Percentiles rank a stretch among this genome's conserved stretches.
phyloP scores from a whole-genome alignment of 1,284 basidiomycete species.

The Leccinum subrobustum region DNA sequence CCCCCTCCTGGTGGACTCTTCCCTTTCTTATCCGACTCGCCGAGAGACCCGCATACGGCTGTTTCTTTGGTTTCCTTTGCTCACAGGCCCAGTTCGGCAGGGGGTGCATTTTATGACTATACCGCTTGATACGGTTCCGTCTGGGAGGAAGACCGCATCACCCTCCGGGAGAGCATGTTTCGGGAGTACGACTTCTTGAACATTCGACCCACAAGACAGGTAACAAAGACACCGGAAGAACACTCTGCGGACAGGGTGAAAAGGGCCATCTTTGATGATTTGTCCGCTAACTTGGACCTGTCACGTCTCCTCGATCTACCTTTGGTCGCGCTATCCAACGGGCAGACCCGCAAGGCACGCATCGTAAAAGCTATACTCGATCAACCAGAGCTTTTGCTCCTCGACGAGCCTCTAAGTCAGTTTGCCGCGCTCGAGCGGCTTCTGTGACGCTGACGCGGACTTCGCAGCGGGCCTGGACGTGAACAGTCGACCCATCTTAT shows the following conservation, averaged over 20 bases:
- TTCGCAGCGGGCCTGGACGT: conserved; percentile 73
- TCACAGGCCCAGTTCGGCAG: conserved; percentile 53
- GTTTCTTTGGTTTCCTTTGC: conserved; percentile 76
- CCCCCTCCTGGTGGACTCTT: conserved; percentile 66
- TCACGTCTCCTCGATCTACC: conserved; percentile 74
- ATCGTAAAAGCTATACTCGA: conserved; percentile 78
- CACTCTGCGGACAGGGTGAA: conserved; percentile 18
- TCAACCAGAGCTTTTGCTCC: conserved; percentile 68
- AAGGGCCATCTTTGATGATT: conserved; percentile 43
- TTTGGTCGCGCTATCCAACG: conserved; percentile 82
- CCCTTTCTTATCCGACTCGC: conserved; percentile 55
- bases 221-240: conserved; percentile 21
- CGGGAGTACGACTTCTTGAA: conserved; percentile 43
- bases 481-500: conserved; percentile 54
- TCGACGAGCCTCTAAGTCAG: conserved; percentile 85
- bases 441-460: conserved; percentile 2
- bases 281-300: conserved; percentile 57
- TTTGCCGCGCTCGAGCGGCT: conserved; percentile 7
- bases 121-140: conserved; percentile 88
- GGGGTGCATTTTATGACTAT: conserved; percentile 87
- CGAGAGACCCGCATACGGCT: conserved; percentile 46
- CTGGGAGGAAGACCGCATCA: conserved; percentile 76
- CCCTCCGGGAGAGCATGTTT: conserved; percentile 70
- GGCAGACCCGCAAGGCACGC: conserved; percentile 86
- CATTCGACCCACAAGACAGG: conserved; percentile 24